Evolutionary conservation across 306 rosid species (phyloP).

Genomic region (Vigna unguiculata): DNA sequence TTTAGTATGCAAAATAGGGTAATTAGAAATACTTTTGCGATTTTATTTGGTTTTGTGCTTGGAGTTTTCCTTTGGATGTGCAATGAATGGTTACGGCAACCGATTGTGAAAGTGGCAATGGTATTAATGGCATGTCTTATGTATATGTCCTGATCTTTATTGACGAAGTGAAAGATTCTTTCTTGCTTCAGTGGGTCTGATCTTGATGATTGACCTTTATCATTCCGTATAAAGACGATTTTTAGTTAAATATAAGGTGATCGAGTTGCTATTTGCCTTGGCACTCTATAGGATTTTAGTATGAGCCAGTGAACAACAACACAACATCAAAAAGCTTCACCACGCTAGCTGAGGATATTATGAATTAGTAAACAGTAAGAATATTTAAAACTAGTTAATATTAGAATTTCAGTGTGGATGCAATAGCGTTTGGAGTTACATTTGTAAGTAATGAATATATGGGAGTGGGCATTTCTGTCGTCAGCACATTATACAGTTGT

Average conservation of each 20-base stretch:
- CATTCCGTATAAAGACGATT: slow-evolving; percentile 1
- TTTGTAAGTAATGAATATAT: slow-evolving; percentile 9
- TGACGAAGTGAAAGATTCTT: slow-evolving; percentile 19
- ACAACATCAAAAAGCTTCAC: background rate
- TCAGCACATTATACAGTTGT: slow-evolving; percentile 11
- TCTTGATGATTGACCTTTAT: slow-evolving; percentile 20
- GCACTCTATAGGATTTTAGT: slow-evolving; percentile 29
- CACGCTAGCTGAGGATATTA: background rate
- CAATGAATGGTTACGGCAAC: background rate
- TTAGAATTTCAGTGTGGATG: slow-evolving; percentile 17
- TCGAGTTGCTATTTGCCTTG: slow-evolving; percentile 28
- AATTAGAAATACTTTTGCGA: slow-evolving; percentile 18
- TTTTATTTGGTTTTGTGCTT: slow-evolving; percentile 24
- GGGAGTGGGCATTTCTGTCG: slow-evolving; percentile 22
- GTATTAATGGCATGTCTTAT: slow-evolving; percentile 21
- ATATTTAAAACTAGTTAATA: background rate
- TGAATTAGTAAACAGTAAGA: slow-evolving; percentile 9
- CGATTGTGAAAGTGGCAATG: slow-evolving; percentile 4
- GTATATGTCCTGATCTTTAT: slow-evolving; percentile 9
- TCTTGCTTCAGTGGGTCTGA: slow-evolving; percentile 17
- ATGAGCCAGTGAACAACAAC: slow-evolving; percentile 1
- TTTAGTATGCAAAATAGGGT: background rate
- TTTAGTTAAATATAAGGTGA: slow-evolving; percentile 35
- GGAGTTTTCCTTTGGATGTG: slow-evolving; percentile 28
- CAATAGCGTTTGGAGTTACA: slow-evolving; percentile 25